Conservation (phyloP, 345 rosid species). For the Hibiscus syriacus region DNA sequence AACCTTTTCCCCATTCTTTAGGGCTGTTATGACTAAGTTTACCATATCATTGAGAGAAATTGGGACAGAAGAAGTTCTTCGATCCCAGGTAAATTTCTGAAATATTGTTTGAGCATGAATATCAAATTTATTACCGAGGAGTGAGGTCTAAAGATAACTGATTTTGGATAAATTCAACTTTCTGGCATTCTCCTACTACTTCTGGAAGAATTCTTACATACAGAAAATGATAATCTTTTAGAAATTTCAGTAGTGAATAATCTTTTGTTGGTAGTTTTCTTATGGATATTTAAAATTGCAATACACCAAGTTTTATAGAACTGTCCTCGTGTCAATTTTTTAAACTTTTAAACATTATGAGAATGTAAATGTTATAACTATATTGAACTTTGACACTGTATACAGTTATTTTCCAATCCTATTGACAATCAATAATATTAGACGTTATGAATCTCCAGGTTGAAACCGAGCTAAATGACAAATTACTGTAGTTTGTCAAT, state of each 20-base stretch:
- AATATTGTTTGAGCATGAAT: conserved; percentile 1
- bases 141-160: background rate
- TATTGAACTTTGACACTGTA: too few relatives aligned
- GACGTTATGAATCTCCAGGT: conserved; percentile 43
- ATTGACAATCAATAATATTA: background rate
- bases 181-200: background rate
- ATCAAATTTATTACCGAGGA: background rate
- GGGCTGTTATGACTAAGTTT: conserved; percentile 99
- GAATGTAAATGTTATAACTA: background rate
- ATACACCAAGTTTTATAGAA: background rate
- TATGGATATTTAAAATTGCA: background rate
- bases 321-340: background rate
- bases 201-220: background rate
- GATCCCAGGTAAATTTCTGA: conserved; percentile 69
- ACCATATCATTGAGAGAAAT: conserved; percentile 98
- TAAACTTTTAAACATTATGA: background rate
- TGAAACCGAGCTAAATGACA: conserved; percentile 91
- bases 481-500: conserved; percentile 87
- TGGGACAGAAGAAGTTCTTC: conserved; percentile 96
- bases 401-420: background rate
- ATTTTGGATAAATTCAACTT: background rate
- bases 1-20: conserved; percentile 25
- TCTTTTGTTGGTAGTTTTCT: background rate
- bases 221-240: background rate
- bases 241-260: background rate